Evolutionary conservation across 345 rosid genomes (phyloP).

Genomic region (Salix purpurea): DNA sequence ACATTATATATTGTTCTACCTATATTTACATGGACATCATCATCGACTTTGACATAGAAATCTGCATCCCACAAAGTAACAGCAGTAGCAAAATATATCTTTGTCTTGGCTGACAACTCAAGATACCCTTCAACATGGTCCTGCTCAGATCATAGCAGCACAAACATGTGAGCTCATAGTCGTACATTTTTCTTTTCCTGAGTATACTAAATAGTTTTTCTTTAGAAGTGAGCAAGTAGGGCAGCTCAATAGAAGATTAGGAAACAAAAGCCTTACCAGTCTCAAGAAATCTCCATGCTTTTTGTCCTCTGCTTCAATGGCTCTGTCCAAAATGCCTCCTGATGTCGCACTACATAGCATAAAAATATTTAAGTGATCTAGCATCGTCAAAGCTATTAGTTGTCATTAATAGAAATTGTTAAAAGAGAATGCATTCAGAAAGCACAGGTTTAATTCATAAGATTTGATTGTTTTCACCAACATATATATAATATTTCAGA

Average conservation of each 20-base stretch:
- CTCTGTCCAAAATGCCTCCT: slow-evolving; percentile 94
- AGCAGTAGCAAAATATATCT: slow-evolving; percentile 87
- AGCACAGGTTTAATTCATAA: too few species aligned
- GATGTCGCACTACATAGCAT: slow-evolving; percentile 61
- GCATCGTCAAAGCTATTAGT: background rate
- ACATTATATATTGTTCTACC: slow-evolving; percentile 33
- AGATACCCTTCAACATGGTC: slow-evolving; percentile 97
- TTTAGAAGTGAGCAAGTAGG: slow-evolving; percentile 5
- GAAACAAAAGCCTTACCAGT: slow-evolving; percentile 50
- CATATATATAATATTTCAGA: too few species aligned
- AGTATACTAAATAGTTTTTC: background rate
- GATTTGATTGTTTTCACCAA: too few species aligned
- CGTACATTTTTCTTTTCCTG: background rate
- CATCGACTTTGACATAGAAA: slow-evolving; percentile 95
- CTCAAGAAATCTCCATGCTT: slow-evolving; percentile 92
- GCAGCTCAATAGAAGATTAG: slow-evolving; percentile 1
- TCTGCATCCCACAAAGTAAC: slow-evolving; percentile 91
- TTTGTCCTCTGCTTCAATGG: slow-evolving; percentile 89
- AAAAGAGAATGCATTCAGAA: background rate
- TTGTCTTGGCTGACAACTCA: slow-evolving; percentile 95
- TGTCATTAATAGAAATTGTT: background rate
- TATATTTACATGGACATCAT: slow-evolving; percentile 96
- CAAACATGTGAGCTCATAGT: too few species aligned
- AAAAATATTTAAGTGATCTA: slow-evolving; percentile 2
- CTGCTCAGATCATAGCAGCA: slow-evolving; percentile 33